A percentile compares a stretch with the other conserved stretches of the same genome.
Conservation (phyloP, 208 protist genomes). For the Trypanosoma grayi region DNA sequence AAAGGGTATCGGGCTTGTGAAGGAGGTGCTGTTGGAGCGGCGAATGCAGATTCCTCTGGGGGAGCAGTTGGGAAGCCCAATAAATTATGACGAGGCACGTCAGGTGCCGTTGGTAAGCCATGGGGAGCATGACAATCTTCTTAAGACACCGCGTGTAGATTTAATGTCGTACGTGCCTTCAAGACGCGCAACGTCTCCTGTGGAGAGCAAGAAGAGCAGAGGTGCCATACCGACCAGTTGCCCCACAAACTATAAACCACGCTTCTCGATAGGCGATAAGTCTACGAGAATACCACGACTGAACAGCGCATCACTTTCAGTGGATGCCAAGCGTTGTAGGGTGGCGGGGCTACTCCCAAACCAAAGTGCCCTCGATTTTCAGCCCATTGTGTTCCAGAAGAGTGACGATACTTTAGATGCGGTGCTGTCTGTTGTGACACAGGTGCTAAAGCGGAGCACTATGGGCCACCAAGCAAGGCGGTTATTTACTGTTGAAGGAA, state of each 20-base stretch:
- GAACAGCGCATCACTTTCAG: not conserved
- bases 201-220: not conserved
- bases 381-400: conserved; percentile 22
- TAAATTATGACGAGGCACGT: not conserved
- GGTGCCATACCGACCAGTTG: conserved; percentile 32
- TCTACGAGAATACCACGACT: conserved; percentile 38
- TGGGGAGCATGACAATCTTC: conserved; percentile 40
- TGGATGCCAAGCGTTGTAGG: not conserved
- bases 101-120: not conserved
- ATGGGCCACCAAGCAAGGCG: conserved; percentile 33
- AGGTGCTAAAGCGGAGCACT: conserved; percentile 47
- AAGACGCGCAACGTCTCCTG: not conserved
- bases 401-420: conserved; percentile 33
- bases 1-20: conserved; percentile 34
- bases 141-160: conserved; percentile 39
- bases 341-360: conserved; percentile 17
- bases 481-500: conserved; percentile 61
- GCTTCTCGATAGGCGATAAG: conserved; percentile 45
- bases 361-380: conserved; percentile 19
- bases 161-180: conserved; percentile 11
- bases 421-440: conserved; percentile 44
- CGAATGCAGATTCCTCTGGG: not conserved
- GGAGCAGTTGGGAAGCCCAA: conserved; percentile 28
- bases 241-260: conserved; percentile 39
- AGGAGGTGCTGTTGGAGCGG: conserved; percentile 28